These are phyloP conservation scores for Phialophora macrospora DNA, from an alignment of 2,329 filamentous ascomycete genomes.

Conservation along the genomic window DNA sequence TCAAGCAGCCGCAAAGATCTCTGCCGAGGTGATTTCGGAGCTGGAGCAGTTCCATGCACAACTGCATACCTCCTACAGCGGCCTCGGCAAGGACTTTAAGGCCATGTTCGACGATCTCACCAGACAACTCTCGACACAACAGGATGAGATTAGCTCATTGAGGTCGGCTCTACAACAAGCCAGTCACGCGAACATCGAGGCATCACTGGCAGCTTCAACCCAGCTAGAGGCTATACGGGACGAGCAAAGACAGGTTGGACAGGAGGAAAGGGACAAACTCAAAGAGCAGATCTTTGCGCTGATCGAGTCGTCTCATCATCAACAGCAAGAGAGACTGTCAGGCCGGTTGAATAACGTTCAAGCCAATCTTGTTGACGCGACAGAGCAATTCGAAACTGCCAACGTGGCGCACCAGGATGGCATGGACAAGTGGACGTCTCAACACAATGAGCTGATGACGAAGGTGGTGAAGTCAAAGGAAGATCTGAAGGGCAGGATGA, in stretches of 20 bases:
- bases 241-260: conserved; percentile 75
- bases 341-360: conserved; percentile 67
- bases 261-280: conserved; percentile 73
- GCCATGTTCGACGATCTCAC: conserved; percentile 80
- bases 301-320: conserved; percentile 73
- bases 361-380: conserved; percentile 68
- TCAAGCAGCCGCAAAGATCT: conserved; percentile 82
- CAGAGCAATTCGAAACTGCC: conserved; percentile 67
- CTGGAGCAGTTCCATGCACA: conserved; percentile 80
- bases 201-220: conserved; percentile 69
- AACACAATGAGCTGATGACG: conserved; percentile 70
- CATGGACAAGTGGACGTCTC: conserved; percentile 75
- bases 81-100: conserved; percentile 85
- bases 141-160: conserved; percentile 73
- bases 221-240: conserved; percentile 72
- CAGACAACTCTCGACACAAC: conserved; percentile 75
- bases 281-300: conserved; percentile 78
- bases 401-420: conserved; percentile 69
- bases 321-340: conserved; percentile 72
- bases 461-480: conserved; percentile 76
- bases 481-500: conserved; percentile 76
- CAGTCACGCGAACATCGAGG: conserved; percentile 68
- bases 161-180: conserved; percentile 73
- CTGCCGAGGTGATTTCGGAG: conserved; percentile 84
- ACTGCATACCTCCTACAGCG: conserved; percentile 82